Evolutionary conservation across 2,329 filamentous ascomycete genomes (phyloP), one percentile per base, ranked within the genome.

Genomic region (Cladophialophora carrionii): DNA sequence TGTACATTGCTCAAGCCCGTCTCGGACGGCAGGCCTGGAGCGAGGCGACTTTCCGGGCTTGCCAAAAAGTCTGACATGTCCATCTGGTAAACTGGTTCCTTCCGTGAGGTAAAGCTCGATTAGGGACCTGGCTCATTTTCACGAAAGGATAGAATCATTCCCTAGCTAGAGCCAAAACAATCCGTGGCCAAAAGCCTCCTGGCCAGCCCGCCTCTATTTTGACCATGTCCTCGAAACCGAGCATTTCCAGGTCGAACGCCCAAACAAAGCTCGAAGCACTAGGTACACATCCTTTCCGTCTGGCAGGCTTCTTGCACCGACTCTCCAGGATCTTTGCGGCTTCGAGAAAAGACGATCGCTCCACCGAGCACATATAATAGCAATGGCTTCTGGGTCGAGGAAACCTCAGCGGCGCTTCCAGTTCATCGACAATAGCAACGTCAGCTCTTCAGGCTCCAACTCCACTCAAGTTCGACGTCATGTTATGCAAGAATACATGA

Each of bases 391-490:
- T 26, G 41, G 32, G 17, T 52, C 62, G 29, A 68, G 59, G 32
- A 63, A 63, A 48, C 65, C 67, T 8, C 67, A 56, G 49, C 48
- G 58, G 20, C 73, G 74, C 34, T 79, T 77, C 73, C 76, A 78
- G 64, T 79, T 79, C 61, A 78, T 79, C 60, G 77, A 79, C 65
- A 72, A 74, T 62, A 78, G 75, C 9, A 72, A 74, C 58, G 74
- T 76, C 52, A 74, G 72, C 57, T 72, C 76, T 24, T 71, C 67
- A 14, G 62, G 60, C n/a, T 34, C 56, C 55, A 79, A 78, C 49
- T 68, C 77, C 51, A 79, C 76, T 1, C 75, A 74, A 65, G 77
- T 79, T 43, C 78, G 78, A 57, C 76, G 77, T 24, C 78, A 79
- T 77, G 77, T 79, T 6, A 79, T 79, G 78, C 76, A 78, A 64